Conservation (phyloP, 2,329 filamentous ascomycete species). For the Ilyonectria robusta region DNA sequence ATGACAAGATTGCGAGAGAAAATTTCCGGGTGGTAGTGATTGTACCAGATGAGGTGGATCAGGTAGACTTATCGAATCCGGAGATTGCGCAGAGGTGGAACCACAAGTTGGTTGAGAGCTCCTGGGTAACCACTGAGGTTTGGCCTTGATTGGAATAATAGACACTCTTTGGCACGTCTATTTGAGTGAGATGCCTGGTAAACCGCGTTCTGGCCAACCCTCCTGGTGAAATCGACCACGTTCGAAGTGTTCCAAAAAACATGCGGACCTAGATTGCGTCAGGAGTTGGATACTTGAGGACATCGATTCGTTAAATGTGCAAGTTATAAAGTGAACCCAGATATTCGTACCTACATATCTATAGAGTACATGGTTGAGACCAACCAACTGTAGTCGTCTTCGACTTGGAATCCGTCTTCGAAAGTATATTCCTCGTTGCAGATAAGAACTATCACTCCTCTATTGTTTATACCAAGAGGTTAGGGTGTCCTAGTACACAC, state of each 20-base stretch:
- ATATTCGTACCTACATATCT: no score
- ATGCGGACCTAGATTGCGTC: neutral
- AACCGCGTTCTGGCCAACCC: neutral
- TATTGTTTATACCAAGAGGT: conserved; percentile 98
- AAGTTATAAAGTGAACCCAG: no score
- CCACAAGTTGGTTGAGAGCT: conserved; percentile 71
- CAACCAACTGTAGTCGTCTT: conserved; percentile 88
- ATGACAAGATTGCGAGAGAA: conserved; percentile 78
- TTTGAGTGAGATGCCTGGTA: neutral
- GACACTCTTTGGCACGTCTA: neutral
- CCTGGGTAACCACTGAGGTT: conserved; percentile 79
- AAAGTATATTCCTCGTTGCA: conserved; percentile 89
- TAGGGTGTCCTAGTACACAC: no score
- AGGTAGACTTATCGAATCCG: conserved; percentile 78
- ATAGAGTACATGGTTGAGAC: conserved; percentile 86
- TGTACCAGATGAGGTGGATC: conserved; percentile 82
- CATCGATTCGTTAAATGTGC: no score
- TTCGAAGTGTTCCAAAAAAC: neutral
- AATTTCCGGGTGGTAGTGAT: conserved; percentile 91
- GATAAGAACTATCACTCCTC: conserved; percentile 88
- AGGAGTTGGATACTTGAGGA: no score
- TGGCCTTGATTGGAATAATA: conserved; percentile 68
- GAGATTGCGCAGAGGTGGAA: conserved; percentile 74
- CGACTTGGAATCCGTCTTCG: conserved; percentile 72
- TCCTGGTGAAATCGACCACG: neutral